Conservation (phyloP, 2,329 filamentous ascomycete genomes). For the Botryosphaeria dothidea region DNA sequence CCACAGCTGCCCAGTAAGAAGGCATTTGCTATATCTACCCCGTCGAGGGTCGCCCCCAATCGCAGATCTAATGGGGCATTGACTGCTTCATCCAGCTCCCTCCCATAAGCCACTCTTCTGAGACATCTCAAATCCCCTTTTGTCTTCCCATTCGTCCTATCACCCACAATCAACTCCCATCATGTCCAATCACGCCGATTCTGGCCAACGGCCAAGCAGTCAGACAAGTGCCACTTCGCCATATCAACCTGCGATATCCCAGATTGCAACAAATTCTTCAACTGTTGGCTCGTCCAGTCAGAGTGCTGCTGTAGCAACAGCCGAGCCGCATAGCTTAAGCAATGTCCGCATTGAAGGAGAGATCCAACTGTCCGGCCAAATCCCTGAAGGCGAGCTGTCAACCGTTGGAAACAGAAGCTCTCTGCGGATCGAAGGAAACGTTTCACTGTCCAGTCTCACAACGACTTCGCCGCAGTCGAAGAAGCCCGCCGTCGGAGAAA, state of each 20-base stretch:
- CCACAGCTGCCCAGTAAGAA: background rate
- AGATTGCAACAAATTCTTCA: background rate
- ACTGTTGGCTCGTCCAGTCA: background rate
- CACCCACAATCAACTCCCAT: background rate
- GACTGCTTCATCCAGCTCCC: background rate
- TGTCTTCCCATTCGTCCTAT: background rate
- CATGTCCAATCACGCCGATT: background rate
- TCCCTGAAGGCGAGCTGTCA: background rate
- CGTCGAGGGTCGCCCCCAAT: background rate
- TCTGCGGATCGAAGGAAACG: background rate
- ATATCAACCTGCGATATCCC: background rate
- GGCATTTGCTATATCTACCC: background rate
- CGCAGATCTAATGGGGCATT: background rate
- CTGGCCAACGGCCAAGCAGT: background rate
- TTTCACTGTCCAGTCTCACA: background rate
- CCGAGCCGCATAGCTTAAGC: background rate
- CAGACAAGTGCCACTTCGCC: background rate
- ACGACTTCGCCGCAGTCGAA: background rate
- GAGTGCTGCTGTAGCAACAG: background rate
- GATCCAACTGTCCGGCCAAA: background rate
- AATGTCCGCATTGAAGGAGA: background rate
- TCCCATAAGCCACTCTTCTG: background rate
- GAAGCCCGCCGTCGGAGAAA: background rate
- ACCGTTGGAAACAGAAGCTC: background rate
- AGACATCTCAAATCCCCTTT: background rate